Evolutionary conservation across 2,329 filamentous ascomycete species (phyloP).

Genomic region (Aspergillus floridensis): DNA sequence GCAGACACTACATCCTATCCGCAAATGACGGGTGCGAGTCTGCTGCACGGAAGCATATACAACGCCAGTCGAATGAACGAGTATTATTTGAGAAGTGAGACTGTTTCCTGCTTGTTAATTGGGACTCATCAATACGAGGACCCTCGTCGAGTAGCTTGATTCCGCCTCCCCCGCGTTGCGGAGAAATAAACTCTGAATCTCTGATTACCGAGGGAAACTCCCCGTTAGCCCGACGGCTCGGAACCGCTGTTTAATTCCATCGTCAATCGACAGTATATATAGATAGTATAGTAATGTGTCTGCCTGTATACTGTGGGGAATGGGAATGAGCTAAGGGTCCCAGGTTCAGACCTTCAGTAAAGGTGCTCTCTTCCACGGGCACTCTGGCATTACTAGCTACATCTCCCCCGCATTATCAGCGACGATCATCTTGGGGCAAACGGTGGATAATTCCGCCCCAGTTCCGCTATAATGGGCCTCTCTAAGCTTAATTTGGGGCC

Average conservation of each 20-base stretch:
- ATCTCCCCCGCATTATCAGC: slow-evolving; percentile 1
- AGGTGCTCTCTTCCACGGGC: not conserved
- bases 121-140: not conserved
- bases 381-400: not conserved
- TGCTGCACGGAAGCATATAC: not conserved
- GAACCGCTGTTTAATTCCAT: not conserved
- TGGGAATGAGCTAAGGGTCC: not conserved
- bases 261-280: not conserved
- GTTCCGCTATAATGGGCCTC: not conserved
- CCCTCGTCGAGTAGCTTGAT: not conserved
- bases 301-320: not conserved
- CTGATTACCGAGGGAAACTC: not conserved
- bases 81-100: not conserved
- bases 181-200: slow-evolving; percentile 1
- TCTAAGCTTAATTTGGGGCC: not conserved
- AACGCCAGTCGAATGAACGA: not conserved
- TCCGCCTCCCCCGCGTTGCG: slow-evolving; percentile 3
- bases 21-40: not conserved
- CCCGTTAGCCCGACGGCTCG: not conserved
- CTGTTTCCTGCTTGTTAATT: not conserved
- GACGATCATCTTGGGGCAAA: not conserved
- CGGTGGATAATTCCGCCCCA: not conserved
- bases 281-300: not conserved
- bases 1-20: not conserved
- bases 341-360: not conserved